Evolutionary conservation across 2,329 filamentous ascomycete genomes (phyloP), one percentile per base, ranked within the genome.

Genomic region (Septoria linicola): DNA sequence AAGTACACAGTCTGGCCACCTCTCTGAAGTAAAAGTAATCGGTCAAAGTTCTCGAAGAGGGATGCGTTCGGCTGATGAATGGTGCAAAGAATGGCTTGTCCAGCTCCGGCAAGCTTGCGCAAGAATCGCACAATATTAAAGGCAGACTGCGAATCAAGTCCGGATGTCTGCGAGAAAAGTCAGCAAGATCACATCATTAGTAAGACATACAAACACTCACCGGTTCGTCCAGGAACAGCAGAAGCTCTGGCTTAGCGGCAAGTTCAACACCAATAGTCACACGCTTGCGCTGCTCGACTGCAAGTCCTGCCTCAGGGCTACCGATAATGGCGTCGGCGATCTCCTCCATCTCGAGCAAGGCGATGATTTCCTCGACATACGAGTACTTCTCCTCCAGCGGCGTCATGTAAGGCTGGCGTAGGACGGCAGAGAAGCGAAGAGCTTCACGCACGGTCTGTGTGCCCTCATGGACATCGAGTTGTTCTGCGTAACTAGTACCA

Each of bases 21-120:
- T 34, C 81, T 79, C 69, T 92, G 83, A 2, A 95, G 78, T 2
- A 95, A 77, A 4, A 95, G 74, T 1, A 96, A 78, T 10, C 89
- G 81, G 66, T 95, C 89, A 59, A 95, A 96, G 69, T 90, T 86
- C 68, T 93, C 88, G 61, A 96, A 95, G 0, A 95, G 77, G 0
- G 88, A 84, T 13, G 88, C 87, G 59, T 90, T 92, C 1, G 90
- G 89, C 67, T 95, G 90, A 68, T 95, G 90, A 57, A 95, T 95
- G 0, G 90, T 95, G 72, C 89, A 95, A 3, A 95, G 79, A 60
- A 95, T 89, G 8, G 89, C 89, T 66, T 95, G 90, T 1, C 89
- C 90, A 2, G 87, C 86, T n/a, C 79, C 76, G 42, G 86, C 83
- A 4, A 89, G 78, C 71, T 89, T 89, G 62, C 82, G 82, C n/a